Percentiles rank a stretch among this genome's conserved stretches.
These are phyloP conservation scores for Lasiodiplodia sp. DNA, from an alignment of 2,329 filamentous ascomycete species.

Conservation along the genomic window DNA sequence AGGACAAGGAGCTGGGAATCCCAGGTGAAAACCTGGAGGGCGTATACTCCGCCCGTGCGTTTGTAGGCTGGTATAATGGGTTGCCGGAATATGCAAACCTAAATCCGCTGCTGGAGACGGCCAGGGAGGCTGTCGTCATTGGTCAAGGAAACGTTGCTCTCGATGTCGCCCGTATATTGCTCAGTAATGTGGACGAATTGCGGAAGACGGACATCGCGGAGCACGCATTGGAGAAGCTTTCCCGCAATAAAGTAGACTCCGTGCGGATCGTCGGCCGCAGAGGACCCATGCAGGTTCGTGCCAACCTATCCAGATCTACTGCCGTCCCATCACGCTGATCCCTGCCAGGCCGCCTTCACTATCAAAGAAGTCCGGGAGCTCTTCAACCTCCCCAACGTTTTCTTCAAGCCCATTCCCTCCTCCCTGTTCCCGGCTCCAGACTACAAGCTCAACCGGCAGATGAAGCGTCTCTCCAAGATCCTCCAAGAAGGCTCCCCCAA, in stretches of 20 bases:
- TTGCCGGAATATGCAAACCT: slow-evolving; percentile 80
- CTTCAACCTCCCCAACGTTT: slow-evolving; percentile 75
- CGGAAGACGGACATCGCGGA: slow-evolving; percentile 88
- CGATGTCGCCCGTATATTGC: slow-evolving; percentile 87
- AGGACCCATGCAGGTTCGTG: slow-evolving; percentile 80
- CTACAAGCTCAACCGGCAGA: slow-evolving; percentile 75
- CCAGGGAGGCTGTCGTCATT: slow-evolving; percentile 85
- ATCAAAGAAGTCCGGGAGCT: slow-evolving; percentile 94
- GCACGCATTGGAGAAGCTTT: slow-evolving; percentile 76
- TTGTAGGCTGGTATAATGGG: slow-evolving; percentile 99
- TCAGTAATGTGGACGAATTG: slow-evolving; percentile 77
- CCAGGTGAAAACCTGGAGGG: slow-evolving; percentile 80
- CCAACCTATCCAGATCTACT: not conserved
- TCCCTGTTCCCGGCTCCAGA: slow-evolving; percentile 72
- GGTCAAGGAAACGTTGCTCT: slow-evolving; percentile 97
- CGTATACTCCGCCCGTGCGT: slow-evolving; percentile 87
- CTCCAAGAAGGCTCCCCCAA: slow-evolving; percentile 75
- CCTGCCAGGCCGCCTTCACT: slow-evolving; percentile 81
- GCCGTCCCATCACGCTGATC: not conserved
- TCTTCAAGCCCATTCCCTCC: slow-evolving; percentile 73
- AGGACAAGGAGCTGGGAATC: slow-evolving; percentile 80
- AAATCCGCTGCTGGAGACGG: slow-evolving; percentile 74
- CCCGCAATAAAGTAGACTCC: slow-evolving; percentile 75
- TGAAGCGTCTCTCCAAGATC: slow-evolving; percentile 80
- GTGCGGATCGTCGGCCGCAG: slow-evolving; percentile 89